Percentiles rank a stretch among this genome's conserved stretches.
Evolutionary conservation across 31 red algal species (phyloP).

Genomic region (Asparagopsis taxiformis): DNA sequence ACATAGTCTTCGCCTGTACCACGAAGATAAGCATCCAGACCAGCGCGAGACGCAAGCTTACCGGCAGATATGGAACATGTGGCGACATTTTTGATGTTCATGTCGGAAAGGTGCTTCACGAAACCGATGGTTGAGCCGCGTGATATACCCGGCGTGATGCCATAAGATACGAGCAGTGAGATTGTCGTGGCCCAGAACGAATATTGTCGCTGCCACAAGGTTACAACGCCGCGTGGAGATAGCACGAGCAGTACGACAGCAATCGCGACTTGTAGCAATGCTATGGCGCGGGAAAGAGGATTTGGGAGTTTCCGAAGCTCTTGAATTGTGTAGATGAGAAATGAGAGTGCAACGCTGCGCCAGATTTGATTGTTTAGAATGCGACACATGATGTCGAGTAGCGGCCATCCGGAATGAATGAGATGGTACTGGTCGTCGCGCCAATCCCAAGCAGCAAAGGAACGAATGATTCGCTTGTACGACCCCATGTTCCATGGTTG

Average conservation of each 20-base stretch:
- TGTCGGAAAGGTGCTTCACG: conserved; percentile 11
- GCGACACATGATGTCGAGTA: conserved; percentile 31
- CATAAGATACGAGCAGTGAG: conserved; percentile 30
- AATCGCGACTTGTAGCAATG: conserved; percentile 20
- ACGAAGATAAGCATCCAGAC: conserved; percentile 47
- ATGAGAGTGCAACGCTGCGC: conserved; percentile 23
- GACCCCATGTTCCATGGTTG: conserved; percentile 25
- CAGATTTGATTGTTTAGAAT: conserved; percentile 53
- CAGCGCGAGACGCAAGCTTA: conserved; percentile 23
- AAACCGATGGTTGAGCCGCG: conserved; percentile 46
- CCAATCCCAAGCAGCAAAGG: conserved; percentile 55
- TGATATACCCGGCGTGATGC: conserved; percentile 45
- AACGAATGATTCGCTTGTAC: conserved; percentile 31
- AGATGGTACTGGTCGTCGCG: conserved; percentile 26
- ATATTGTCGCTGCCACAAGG: conserved; percentile 52
- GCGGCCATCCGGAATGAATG: conserved; percentile 31
- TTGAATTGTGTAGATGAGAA: conserved; percentile 7
- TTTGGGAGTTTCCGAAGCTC: conserved; percentile 1
- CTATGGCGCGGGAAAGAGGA: conserved; percentile 10
- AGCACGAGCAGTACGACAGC: conserved; percentile 23
- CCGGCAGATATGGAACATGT: conserved; percentile 25
- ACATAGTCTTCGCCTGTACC: conserved; percentile 32
- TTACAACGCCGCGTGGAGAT: conserved; percentile 26
- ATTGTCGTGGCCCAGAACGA: conserved; percentile 62
- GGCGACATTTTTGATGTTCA: conserved; percentile 27